Conservation (phyloP, 192 early-diverging fungal species). For the Gonapodya sp. region DNA sequence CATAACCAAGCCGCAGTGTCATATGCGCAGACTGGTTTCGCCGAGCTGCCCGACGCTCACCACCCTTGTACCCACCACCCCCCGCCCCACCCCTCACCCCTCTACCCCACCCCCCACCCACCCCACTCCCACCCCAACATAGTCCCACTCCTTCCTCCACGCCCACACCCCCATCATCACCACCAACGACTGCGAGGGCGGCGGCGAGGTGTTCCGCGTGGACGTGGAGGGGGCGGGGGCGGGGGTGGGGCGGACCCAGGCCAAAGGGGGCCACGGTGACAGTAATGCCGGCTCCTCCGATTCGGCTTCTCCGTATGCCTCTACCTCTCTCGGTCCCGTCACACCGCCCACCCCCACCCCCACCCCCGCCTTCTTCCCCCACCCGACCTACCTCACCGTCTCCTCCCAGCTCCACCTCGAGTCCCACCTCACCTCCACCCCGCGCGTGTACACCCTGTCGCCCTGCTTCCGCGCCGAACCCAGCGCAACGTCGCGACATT, state of each 20-base stretch:
- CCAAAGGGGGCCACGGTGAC: background rate
- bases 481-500: constrained; percentile 66
- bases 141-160: background rate
- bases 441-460: constrained; percentile 70
- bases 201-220: background rate
- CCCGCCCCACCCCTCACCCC: background rate
- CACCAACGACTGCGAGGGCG: background rate
- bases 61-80: background rate
- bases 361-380: constrained; percentile 73
- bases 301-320: too few relatives aligned
- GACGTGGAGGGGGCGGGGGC: background rate
- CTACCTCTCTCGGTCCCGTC: too few relatives aligned
- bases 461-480: constrained; percentile 79
- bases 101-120: background rate
- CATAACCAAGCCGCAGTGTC: too few relatives aligned
- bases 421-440: constrained; percentile 41
- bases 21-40: too few relatives aligned
- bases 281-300: background rate
- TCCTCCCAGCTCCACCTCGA: constrained; percentile 82
- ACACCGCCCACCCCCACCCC: too few relatives aligned
- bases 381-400: constrained; percentile 68
- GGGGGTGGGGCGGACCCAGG: background rate
- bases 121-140: background rate
- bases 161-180: background rate
- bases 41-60: too few relatives aligned